Base-by-base conservation (phyloP, 192 early-diverging fungal species). In the Entomortierella lignicola region DNA sequence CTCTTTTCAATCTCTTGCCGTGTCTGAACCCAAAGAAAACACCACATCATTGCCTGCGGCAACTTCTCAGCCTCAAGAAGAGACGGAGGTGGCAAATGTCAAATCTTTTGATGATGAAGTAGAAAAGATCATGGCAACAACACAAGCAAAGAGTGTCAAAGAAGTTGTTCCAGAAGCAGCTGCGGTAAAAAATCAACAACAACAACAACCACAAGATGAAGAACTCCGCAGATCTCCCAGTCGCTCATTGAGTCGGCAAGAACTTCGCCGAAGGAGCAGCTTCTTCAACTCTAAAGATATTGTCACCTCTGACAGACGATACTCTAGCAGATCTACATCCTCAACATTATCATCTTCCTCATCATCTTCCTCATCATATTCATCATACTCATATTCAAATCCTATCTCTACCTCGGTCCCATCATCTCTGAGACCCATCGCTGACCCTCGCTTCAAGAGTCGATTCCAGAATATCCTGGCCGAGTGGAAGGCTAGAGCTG, bases 261-360 rank as follows among this genome's bases (percentile, higher is more conserved):
- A 77, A 8, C 66, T 77, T 34, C 66, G 66, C 29, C 66, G 74
- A 20, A 77, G 69, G 66, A 77, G 74, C 66, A 77, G 74, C 31
- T 77, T 77, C 50, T 77, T 77, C 59, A 77, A 77, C 53, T 63
- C 59, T 2, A 77, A 77, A 34, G 73, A 77, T 8, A 77, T 77
- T 64, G 66, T 54, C 1, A 32, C 69, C 55, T 69, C 59, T 11
- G 43, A 66, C n/a, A 59, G 69, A 42, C 73, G 73, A 2, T 77
- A 57, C 39, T 68, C 73, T 7, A 34, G 54, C 61, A 37, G 55
- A 8, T 31, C 55, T 31, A 69, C 31, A 23, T 59, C 50, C 17
- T 77, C 73, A 26, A 47, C 44, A 3, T 47, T 15, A 20, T 47
- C 44, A 12, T 47, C 44, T 47, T 6, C 8, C 39, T 10, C 13